Conservation (phyloP, 1,284 basidiomycete species). For the Rhodotorula mucilaginosa region DNA sequence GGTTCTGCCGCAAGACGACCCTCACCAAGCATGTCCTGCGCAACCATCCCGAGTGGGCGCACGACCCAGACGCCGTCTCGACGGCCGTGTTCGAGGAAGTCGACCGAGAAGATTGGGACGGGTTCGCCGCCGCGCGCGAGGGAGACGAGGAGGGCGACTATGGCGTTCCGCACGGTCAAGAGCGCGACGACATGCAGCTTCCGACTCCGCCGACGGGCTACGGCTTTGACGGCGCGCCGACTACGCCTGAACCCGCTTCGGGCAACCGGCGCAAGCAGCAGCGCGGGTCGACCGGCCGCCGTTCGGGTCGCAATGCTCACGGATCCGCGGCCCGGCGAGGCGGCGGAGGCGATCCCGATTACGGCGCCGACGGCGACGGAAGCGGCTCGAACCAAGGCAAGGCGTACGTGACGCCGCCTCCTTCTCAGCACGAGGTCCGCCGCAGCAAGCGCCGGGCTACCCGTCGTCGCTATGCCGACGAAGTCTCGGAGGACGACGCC, state of each 20-base stretch:
- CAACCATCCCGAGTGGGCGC: conserved; percentile 42
- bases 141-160: not conserved
- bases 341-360: not conserved
- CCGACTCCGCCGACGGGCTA: not conserved
- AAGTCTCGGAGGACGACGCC: conserved; percentile 9
- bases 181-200: not conserved
- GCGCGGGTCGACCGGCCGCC: not conserved
- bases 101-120: not conserved
- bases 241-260: not conserved
- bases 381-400: conserved; percentile 7
- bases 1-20: conserved; percentile 52
- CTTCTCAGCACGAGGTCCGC: not conserved
- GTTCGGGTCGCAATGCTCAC: too few relatives aligned
- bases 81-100: conserved; percentile 3
- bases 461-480: conserved; percentile 1
- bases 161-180: not conserved
- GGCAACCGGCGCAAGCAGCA: not conserved
- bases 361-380: conserved; percentile 9
- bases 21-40: conserved; percentile 51
- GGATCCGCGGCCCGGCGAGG: too few relatives aligned
- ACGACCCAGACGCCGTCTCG: conserved; percentile 14
- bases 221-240: not conserved
- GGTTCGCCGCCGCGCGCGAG: not conserved
- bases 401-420: conserved; percentile 26
- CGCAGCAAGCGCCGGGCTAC: conserved; percentile 3